phyloP scores from a whole-genome alignment of 108 stramenopile species.

The Nitzschia putrida region DNA sequence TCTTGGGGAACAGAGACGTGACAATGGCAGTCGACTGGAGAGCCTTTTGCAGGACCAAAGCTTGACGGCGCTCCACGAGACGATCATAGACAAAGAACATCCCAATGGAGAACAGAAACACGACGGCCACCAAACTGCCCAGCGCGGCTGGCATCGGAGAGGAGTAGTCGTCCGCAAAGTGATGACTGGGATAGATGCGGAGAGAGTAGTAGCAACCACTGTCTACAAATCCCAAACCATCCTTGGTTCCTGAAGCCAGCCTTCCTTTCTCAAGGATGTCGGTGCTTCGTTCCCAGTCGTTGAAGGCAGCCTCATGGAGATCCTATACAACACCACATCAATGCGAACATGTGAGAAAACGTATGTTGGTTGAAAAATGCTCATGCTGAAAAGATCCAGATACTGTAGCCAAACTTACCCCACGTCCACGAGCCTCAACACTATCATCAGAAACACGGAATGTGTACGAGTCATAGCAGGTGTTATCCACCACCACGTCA shows the following conservation, averaged over 20 bases:
- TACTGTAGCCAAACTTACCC: conserved; percentile 5
- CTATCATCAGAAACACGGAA: neutral
- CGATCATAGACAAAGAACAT: conserved; percentile 43
- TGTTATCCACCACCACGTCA: conserved; percentile 14
- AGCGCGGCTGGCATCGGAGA: conserved; percentile 42
- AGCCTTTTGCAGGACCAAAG: conserved; percentile 20
- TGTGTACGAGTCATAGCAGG: conserved; percentile 15
- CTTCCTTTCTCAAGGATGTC: conserved; percentile 9
- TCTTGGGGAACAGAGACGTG: conserved; percentile 28
- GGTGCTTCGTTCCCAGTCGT: neutral
- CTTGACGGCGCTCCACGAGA: conserved; percentile 24
- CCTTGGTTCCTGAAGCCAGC: neutral
- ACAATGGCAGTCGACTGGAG: conserved; percentile 29
- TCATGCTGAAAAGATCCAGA: neutral
- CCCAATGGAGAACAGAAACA: conserved; percentile 36
- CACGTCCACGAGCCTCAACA: conserved; percentile 12
- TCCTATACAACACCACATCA: conserved; percentile 4
- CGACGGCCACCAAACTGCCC: conserved; percentile 36
- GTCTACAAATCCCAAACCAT: conserved; percentile 10
- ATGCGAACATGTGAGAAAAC: neutral
- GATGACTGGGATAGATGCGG: conserved; percentile 60
- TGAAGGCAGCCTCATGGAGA: conserved; percentile 1
- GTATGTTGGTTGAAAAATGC: neutral
- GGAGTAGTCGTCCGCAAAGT: conserved; percentile 48
- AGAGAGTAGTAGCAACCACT: conserved; percentile 28